A percentile compares a stretch with the other conserved stretches of the same genome.
Evolutionary conservation across 768 basidiomycete species (phyloP).

Genomic region (Phanerochaete carnosa): DNA sequence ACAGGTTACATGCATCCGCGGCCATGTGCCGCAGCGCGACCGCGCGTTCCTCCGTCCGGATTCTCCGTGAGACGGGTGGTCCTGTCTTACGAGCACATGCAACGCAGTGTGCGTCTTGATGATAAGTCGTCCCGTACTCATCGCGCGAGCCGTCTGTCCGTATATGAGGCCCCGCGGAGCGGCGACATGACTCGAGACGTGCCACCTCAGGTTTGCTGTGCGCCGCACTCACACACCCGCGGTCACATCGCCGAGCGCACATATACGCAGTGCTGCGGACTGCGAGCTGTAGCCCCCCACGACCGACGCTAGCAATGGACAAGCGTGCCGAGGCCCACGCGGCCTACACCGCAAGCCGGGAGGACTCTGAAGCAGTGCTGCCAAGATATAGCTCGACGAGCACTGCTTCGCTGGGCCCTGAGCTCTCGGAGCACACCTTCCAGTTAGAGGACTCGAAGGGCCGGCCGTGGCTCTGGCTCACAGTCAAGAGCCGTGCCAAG

Average conservation of each 20-base stretch:
- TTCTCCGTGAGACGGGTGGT: constrained; percentile 14
- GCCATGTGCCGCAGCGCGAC: constrained; percentile 14
- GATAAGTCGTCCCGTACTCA: constrained; percentile 12
- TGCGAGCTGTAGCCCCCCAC: background rate
- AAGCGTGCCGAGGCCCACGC: constrained; percentile 13
- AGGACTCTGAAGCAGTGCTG: background rate
- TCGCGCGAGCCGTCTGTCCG: background rate
- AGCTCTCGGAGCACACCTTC: constrained; percentile 32
- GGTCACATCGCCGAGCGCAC: background rate
- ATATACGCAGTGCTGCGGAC: background rate
- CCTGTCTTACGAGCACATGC: constrained; percentile 16
- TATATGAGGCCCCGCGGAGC: constrained; percentile 2
- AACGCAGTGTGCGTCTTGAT: constrained; percentile 15
- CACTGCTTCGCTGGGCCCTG: constrained; percentile 8
- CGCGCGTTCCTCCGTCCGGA: constrained; percentile 11
- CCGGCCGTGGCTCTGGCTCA: constrained; percentile 45
- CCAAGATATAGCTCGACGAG: constrained; percentile 6
- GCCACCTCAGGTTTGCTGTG: background rate
- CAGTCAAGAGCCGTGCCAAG: constrained; percentile 40
- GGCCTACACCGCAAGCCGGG: background rate
- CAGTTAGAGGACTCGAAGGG: constrained; percentile 42
- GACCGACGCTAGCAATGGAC: constrained; percentile 8
- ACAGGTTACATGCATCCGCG: background rate
- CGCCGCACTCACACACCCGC: background rate
- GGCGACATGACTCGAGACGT: background rate